Evolutionary conservation across 352 stramenopile genomes (phyloP), one percentile per base, ranked within the genome.

Genomic region (Phytophthora syringae): DNA sequence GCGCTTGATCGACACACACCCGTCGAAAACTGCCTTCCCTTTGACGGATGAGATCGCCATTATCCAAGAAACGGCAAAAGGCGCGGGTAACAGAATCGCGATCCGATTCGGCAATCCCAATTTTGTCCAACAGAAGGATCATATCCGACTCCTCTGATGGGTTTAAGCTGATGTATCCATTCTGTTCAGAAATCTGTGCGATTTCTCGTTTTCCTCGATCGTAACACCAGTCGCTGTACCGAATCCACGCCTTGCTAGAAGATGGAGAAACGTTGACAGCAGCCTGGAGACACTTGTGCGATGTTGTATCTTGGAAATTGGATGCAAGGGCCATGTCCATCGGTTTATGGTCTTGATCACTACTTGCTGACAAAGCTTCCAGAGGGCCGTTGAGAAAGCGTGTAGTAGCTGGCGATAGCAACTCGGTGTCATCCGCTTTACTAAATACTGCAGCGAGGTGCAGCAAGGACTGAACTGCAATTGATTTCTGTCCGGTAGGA

Each of bases 151-250:
- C 70, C 20, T 92, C 83, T 5, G 57, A 64, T 24, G 62, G n/a
- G 1, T 74, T 60, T 36, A 94, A 50, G 16, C 84, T 72, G 15
- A 90, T 64, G 27, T 79, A 75, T 43, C 85, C 85, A 59, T 80
- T 77, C 27, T 88, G 79, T 5, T 59, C 62, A 5, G 52, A 48
- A 44, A 94, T 67, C 5, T 52, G 63, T 28, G 81, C 79, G 5
- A 91, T 62, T 43, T 73, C 67, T 7, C 55, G 56, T 30, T 76
- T 82, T 12, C 77, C 80, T 32, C 74, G 77, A 32, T 80, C 63
- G 39, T 94, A 91, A 28, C 77, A 90, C 86, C 86, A 94, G 52
- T 92, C 70, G 58, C 82, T 82, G 44, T 90, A 94, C 22, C 69
- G 53, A 40, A 86, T 54, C 84, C 84, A 94, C 1, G 74, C 79